Percentiles rank a stretch among this genome's conserved stretches.
phyloP scores from a whole-genome alignment of 345 rosid genomes.

The Erysimum cheiranthoides region DNA sequence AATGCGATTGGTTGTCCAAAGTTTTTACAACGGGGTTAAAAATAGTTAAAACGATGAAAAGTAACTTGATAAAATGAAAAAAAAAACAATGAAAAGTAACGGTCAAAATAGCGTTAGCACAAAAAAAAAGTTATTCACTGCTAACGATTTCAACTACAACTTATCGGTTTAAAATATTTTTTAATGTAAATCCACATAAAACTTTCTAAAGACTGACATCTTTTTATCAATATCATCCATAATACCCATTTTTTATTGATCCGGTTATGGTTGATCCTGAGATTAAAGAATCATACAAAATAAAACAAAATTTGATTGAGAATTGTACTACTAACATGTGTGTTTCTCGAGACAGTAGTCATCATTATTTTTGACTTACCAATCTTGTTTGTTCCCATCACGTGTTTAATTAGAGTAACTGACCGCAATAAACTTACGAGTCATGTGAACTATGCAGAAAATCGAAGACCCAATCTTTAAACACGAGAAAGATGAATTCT shows the following conservation, averaged over 20 bases:
- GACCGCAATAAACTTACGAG: background rate
- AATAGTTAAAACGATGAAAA: background rate
- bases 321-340: background rate
- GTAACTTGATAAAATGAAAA: background rate
- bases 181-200: background rate
- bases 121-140: no score
- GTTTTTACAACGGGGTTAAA: background rate
- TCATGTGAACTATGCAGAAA: background rate
- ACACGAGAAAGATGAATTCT: background rate
- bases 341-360: background rate
- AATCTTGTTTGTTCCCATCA: background rate
- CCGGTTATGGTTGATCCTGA: background rate
- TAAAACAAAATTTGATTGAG: background rate
- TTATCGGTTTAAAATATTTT: no score
- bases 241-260: background rate
- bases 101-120: background rate
- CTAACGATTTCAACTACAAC: background rate
- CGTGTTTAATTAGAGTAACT: background rate
- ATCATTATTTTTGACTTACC: background rate
- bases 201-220: background rate
- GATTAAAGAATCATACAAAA: background rate
- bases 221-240: background rate
- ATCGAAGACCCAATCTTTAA: background rate
- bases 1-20: background rate
- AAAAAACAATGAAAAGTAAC: background rate